Base-by-base conservation (phyloP, 495 filamentous ascomycete species). In the Talaromyces liani region DNA sequence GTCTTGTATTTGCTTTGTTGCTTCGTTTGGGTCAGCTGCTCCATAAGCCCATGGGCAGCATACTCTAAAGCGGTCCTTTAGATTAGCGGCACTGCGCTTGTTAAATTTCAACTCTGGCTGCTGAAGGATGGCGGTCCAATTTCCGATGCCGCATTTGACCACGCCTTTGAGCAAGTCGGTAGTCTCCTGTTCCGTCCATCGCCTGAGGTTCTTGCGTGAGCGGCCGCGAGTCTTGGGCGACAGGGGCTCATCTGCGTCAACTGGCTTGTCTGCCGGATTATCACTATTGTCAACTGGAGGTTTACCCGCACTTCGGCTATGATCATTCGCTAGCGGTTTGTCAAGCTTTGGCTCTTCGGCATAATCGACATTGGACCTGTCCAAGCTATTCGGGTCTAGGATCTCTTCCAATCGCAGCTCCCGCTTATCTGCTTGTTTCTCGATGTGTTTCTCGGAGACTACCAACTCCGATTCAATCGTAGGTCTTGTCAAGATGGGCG, bases 121-220 rank as follows among this genome's bases (percentile, higher is more conserved):
- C 10, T 88, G 81, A n/a, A 94, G 72, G 16, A 97, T 95, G 51
- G 85, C 84, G 41, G 88, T 94, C 92, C 92, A 97, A 69, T 86
- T 91, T 20, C 92, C 92, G 60, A 95, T 87, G 0, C 92, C 92
- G 71, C 92, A 90, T 63, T 87, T 88, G 47, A 85, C 80, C 18
- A 95, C 91, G 1, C 91, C 92, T 61, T 86, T 79, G 29, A 95
- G 72, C 10, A 97, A 75, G 60, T 88, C 82, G 25, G 86, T 85
- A 1, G 91, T 95, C 70, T 97, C 92, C 67, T 92, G 86, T 58
- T 94, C 88, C 0, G 87, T 87, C 92, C 92, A 97, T 66, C 85
- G 89, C 62, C 81, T 82, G 65, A 80, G 22, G 41, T 79, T 80
- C 58, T 76, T 80, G 58, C 77, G 76, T 6, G 77, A 79, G 39